These are phyloP conservation scores for Boletus fagicola DNA, from an alignment of 768 basidiomycete genomes.

Conservation along the genomic window DNA sequence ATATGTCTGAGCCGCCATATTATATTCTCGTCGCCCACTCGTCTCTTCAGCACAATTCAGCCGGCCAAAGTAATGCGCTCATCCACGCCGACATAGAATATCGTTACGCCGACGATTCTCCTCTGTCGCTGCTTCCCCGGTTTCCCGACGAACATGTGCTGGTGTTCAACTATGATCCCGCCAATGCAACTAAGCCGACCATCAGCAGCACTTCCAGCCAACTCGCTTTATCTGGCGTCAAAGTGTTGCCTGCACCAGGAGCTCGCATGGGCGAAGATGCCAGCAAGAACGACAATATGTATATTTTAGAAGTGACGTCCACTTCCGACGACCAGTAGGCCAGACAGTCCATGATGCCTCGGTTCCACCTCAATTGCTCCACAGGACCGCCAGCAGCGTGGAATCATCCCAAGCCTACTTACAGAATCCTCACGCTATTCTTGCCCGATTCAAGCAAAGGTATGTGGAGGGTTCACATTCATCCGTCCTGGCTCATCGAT, in stretches of 20 bases:
- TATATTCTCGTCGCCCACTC: conserved; percentile 70
- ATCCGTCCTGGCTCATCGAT: conserved; percentile 10
- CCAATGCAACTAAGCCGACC: conserved; percentile 37
- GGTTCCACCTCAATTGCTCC: neutral
- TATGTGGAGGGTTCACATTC: conserved; percentile 20
- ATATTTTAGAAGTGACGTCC: conserved; percentile 64
- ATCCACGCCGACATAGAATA: conserved; percentile 76
- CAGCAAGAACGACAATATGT: conserved; percentile 65
- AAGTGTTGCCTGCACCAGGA: conserved; percentile 71
- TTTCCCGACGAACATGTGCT: conserved; percentile 68
- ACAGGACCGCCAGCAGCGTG: conserved; percentile 11
- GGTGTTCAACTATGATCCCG: conserved; percentile 67
- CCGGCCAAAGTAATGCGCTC: conserved; percentile 37
- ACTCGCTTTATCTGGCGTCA: conserved; percentile 56
- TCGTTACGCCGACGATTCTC: conserved; percentile 77
- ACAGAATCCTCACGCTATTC: conserved; percentile 46
- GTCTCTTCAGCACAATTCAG: conserved; percentile 36
- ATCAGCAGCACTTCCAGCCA: conserved; percentile 50
- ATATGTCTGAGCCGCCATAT: conserved; percentile 46
- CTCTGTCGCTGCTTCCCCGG: conserved; percentile 59
- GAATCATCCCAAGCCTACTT: conserved; percentile 30
- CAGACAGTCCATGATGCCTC: neutral
- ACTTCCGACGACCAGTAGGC: conserved; percentile 46
- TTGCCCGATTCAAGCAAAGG: conserved; percentile 72
- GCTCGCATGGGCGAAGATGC: conserved; percentile 52